A percentile compares a stretch with the other conserved stretches of the same genome.
Conservation (phyloP, 2,329 filamentous ascomycete species). For the Coleophoma eucalyptorum region DNA sequence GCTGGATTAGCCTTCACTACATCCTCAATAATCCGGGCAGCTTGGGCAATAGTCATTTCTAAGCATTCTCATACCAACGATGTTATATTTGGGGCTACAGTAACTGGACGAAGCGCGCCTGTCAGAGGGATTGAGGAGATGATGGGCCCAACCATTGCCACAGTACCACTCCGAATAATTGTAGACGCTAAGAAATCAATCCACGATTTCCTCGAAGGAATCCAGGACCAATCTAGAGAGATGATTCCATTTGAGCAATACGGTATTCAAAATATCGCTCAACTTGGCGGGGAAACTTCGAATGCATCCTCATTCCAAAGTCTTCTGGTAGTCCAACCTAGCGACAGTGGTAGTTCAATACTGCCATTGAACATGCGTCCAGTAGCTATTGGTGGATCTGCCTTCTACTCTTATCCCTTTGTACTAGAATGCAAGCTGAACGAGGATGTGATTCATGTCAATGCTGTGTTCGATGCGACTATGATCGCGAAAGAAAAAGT, state of each 20-base stretch:
- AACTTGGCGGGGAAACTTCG: background rate
- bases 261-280: background rate
- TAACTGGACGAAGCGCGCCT: constrained; percentile 33
- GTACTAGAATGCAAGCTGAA: no score
- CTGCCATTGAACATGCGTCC: no score
- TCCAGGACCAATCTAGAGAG: background rate
- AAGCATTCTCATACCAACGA: constrained; percentile 31
- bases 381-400: no score
- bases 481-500: no score
- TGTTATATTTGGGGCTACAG: constrained; percentile 35
- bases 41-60: constrained; percentile 33
- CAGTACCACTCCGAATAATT: constrained; percentile 32
- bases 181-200: no score
- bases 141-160: constrained; percentile 37
- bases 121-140: constrained; percentile 37
- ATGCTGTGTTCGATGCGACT: no score
- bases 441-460: no score
- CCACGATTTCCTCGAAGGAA: no score
- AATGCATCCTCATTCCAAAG: background rate
- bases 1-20: no score
- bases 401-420: no score
- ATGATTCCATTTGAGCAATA: background rate
- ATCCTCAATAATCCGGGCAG: constrained; percentile 21
- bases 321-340: background rate
- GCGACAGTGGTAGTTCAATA: no score